A percentile compares a stretch with the other conserved stretches of the same genome.
These are phyloP conservation scores for Xylariales sp. DNA, from an alignment of 2,329 filamentous ascomycete species.

Conservation along the genomic window DNA sequence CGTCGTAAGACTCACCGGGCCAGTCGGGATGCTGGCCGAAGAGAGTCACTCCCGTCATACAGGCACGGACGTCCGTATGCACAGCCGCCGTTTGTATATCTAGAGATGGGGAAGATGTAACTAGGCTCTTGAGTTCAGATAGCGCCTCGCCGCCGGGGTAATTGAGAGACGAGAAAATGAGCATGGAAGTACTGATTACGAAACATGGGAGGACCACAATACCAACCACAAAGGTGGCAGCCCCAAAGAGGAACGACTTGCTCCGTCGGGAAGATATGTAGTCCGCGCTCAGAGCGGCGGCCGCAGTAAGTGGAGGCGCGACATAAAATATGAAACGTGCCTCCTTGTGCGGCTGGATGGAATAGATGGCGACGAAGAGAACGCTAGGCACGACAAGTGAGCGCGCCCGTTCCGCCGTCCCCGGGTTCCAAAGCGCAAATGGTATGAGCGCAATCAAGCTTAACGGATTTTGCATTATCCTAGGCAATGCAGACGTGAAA, in stretches of 20 bases:
- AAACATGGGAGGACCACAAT: conserved; percentile 71
- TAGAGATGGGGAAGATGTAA: conserved; percentile 48
- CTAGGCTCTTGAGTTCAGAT: conserved; percentile 58
- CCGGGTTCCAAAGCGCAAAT: conserved; percentile 62
- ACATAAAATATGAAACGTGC: conserved; percentile 94
- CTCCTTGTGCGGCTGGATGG: conserved; percentile 93
- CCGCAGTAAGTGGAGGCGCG: conserved; percentile 82
- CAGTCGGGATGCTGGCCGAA: conserved; percentile 64
- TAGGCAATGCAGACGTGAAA: conserved; percentile 82
- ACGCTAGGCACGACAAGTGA: conserved; percentile 73
- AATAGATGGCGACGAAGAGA: conserved; percentile 82
- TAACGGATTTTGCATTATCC: conserved; percentile 84
- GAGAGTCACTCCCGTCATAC: conserved; percentile 77
- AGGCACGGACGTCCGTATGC: conserved; percentile 74
- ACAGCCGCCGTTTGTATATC: conserved; percentile 56
- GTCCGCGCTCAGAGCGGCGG: conserved; percentile 78
- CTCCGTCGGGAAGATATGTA: conserved; percentile 74
- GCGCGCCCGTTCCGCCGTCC: conserved; percentile 56
- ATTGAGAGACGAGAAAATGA: conserved; percentile 86
- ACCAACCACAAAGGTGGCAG: conserved; percentile 66
- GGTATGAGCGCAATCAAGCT: conserved; percentile 67
- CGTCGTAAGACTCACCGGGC: conserved; percentile 42
- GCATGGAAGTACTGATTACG: conserved; percentile 71
- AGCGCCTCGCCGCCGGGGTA: conserved; percentile 93
- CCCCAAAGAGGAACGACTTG: conserved; percentile 68